phyloP scores from a whole-genome alignment of 805 yeast genomes.

The Wilhelminamyces savonicus region DNA sequence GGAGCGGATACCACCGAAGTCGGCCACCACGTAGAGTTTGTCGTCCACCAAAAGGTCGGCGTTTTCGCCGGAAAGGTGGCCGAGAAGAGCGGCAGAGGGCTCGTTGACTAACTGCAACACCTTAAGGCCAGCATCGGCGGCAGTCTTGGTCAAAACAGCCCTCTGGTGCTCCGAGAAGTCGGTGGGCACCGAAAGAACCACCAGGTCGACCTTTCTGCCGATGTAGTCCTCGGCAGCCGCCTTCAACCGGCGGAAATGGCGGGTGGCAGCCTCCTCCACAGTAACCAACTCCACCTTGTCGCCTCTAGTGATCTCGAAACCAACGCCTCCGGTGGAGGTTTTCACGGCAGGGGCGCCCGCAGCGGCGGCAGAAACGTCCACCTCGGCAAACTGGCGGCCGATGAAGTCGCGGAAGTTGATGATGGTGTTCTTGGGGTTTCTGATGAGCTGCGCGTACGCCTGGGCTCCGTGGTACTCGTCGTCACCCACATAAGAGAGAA shows the following conservation, averaged over 20 bases:
- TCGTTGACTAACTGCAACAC: constrained; percentile 87
- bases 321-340: constrained; percentile 56
- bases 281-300: constrained; percentile 50
- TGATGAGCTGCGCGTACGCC: constrained; percentile 85
- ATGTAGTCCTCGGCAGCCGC: constrained; percentile 89
- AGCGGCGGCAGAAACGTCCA: constrained; percentile 50
- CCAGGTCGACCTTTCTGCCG: constrained; percentile 75
- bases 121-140: constrained; percentile 66
- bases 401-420: constrained; percentile 90
- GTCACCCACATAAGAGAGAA: constrained; percentile 82
- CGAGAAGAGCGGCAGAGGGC: constrained; percentile 85
- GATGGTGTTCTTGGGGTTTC: constrained; percentile 84
- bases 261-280: constrained; percentile 71
- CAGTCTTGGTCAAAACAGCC: constrained; percentile 51
- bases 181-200: constrained; percentile 87
- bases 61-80: constrained; percentile 68
- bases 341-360: constrained; percentile 57
- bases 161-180: constrained; percentile 74
- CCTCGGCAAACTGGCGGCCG: constrained; percentile 66
- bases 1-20: constrained; percentile 92
- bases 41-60: constrained; percentile 47
- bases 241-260: constrained; percentile 79
- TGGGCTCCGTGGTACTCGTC: constrained; percentile 98
- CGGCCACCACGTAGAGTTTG: constrained; percentile 85
- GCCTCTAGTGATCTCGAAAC: constrained; percentile 52